Evolutionary conservation across 1,284 basidiomycete genomes (phyloP), one percentile per base, ranked within the genome.

Genomic region (Cystobasidiaceae sp.): DNA sequence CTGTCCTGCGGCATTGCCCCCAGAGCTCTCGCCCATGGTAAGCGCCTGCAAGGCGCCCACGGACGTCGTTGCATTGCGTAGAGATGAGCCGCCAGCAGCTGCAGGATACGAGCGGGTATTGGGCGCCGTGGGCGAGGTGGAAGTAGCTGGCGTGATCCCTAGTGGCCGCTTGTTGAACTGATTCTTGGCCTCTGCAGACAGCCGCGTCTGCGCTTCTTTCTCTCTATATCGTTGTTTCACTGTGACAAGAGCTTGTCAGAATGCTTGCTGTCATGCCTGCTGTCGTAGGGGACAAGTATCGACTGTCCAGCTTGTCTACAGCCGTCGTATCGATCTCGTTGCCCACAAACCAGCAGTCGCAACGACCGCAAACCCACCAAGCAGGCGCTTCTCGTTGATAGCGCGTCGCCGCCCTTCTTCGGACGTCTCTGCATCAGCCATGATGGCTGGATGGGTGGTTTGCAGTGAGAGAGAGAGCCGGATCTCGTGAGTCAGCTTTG

Each of bases 111-210:
- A 67, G n/a, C 71, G 70, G 2, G 58, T 41, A 44, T 62, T 51
- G 0, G 72, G 73, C 0, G 68, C 81, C 6, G 87, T 86, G 0
- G 85, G 82, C 15, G 86, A 85, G 4, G 78, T 82, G 23, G 85
- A 85, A 8, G 74, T 76, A 13, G 82, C 82, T 44, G 84, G 79
- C 2, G 79, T 76, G 27, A 79, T 78, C 44, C 74, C 76, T 21
- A 86, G 74, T 0, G 82, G 80, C 39, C 85, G 81, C 73, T 85
- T 87, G 67, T 82, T 82, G 71, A 86, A 83, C 28, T 75, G 70
- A 75, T 85, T 85, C n/a, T 55, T 56, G 27, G 30, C 34, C 45
- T 57, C 63, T 8, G 63, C 44, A 3, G 63, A 58, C 9, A 55
- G n/a, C 8, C 61, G 37, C 8, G 49, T 56, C 25, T 55, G 51